Evolutionary conservation across 805 yeast genomes (phyloP), one percentile per base, ranked within the genome.

Genomic region (Saturnispora sekii): DNA sequence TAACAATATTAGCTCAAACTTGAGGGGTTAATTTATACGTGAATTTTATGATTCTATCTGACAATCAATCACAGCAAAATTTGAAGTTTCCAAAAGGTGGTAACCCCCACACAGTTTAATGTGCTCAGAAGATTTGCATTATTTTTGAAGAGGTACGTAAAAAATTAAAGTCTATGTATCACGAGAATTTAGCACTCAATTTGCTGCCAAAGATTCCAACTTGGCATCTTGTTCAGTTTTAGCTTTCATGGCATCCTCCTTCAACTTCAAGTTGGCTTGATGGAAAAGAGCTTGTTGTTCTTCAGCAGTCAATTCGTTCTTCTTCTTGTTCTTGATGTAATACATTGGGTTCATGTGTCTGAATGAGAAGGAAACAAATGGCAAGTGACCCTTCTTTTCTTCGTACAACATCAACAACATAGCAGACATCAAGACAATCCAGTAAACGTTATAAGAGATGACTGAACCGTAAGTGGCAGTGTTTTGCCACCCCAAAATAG

Each of bases 401-500:
- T 84, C 89, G 66, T 60, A 86, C 51, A 79, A 65, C 84, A 88
- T 76, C 53, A 79, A 63, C 12, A 60, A 43, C 41, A 88, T 57
- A 35, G 70, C 64, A 26, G 66, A 46, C 48, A 81, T 80, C 44
- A 85, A 60, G 40, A 64, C 63, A 44, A 88, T 53, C 96, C 97
- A 88, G 73, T 88, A 88, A 48, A 82, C 54, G 67, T 86, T 86
- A 69, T 89, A 89, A 36, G 87, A 76, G 45, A 88, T 67, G 46
- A 88, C 86, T 3, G 95, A 84, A 45, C 96, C 95, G 59, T 84
- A 74, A 53, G 94, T 85, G 51, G 95, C 96, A 40, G 94, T 77
- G 66, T 88, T 88, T 69, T 87, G 95, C 97, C 97, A 89, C 48
- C 96, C 97, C 51, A 88, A 70, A 44, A 88, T 65, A 15, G 96